Conservation (phyloP, 257 asterid species). For the Petunia axillaris region DNA sequence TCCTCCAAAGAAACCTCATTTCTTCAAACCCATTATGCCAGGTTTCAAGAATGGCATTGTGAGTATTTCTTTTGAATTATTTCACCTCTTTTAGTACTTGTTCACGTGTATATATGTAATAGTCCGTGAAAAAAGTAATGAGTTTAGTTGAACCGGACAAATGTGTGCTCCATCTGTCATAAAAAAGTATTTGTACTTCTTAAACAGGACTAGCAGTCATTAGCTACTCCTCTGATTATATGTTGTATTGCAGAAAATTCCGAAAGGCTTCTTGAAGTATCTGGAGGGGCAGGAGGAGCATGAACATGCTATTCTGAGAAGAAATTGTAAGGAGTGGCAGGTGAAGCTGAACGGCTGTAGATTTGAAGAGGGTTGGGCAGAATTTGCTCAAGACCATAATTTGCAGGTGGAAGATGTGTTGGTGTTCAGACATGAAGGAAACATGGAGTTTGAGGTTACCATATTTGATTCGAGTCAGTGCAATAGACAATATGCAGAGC, state of each 20-base stretch:
- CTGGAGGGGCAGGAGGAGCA: not conserved
- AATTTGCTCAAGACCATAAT: constrained; percentile 25
- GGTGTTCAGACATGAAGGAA: constrained; percentile 33
- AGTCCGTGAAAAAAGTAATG: too few relatives aligned
- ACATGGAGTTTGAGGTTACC: constrained; percentile 26
- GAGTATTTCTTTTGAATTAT: not conserved
- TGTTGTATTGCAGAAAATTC: constrained; percentile 26
- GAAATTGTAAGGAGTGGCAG: constrained; percentile 22
- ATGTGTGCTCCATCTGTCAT: too few relatives aligned
- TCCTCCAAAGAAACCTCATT: constrained; percentile 31
- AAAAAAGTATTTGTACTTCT: too few relatives aligned
- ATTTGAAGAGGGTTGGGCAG: constrained; percentile 28
- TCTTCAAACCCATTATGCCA: constrained; percentile 28
- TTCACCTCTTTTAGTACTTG: not conserved
- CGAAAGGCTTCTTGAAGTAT: constrained; percentile 25
- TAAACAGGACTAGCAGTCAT: too few relatives aligned
- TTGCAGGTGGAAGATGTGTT: constrained; percentile 28
- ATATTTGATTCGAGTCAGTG: constrained; percentile 21
- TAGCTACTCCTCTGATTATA: not conserved
- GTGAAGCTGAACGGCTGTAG: constrained; percentile 21
- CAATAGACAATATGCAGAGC: not conserved
- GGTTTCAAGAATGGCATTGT: constrained; percentile 29
- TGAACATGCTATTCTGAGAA: constrained; percentile 19
- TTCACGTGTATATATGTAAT: not conserved
- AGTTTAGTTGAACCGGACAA: too few relatives aligned